Evolutionary conservation across 192 early-diverging fungal genomes (phyloP).

Genomic region (Spizellomyces punctatus): DNA sequence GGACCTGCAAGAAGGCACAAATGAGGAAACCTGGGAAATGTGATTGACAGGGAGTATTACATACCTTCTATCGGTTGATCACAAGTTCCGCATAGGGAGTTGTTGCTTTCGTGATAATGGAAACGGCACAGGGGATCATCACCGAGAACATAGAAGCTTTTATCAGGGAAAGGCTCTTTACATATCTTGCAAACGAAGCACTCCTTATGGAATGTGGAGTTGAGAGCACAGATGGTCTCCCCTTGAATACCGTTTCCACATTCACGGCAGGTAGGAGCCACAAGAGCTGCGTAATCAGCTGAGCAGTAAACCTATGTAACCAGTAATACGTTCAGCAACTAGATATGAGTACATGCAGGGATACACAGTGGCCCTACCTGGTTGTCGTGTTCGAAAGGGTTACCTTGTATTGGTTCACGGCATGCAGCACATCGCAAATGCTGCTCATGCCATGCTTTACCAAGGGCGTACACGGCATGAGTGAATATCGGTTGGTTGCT

Average conservation of each 20-base stretch:
- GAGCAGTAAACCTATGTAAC: conserved; percentile 60
- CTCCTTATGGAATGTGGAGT: conserved; percentile 70
- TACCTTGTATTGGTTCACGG: conserved; percentile 34
- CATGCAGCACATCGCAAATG: conserved; percentile 39
- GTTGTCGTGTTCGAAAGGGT: conserved; percentile 58
- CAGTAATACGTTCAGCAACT: neutral
- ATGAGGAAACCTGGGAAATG: neutral
- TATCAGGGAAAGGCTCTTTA: conserved; percentile 70
- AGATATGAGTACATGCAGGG: neutral
- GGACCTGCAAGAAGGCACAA: conserved; percentile 46
- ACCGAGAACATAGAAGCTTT: conserved; percentile 88
- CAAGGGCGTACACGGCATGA: conserved; percentile 36
- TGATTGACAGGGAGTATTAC: neutral
- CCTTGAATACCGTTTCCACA: conserved; percentile 67
- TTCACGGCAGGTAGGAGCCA: conserved; percentile 68
- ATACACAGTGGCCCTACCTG: conserved; percentile 3
- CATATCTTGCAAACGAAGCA: conserved; percentile 79
- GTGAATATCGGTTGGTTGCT: conserved; percentile 70
- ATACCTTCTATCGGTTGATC: conserved; percentile 78
- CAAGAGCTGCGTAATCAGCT: conserved; percentile 65
- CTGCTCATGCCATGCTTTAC: conserved; percentile 38
- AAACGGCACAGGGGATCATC: conserved; percentile 80
- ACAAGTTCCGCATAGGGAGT: conserved; percentile 80
- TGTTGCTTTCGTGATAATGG: conserved; percentile 86
- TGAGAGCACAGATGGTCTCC: conserved; percentile 73